Evolutionary conservation across 257 asterid genomes (phyloP), one percentile per base, ranked within the genome.

Genomic region (Coffea eugenioides): DNA sequence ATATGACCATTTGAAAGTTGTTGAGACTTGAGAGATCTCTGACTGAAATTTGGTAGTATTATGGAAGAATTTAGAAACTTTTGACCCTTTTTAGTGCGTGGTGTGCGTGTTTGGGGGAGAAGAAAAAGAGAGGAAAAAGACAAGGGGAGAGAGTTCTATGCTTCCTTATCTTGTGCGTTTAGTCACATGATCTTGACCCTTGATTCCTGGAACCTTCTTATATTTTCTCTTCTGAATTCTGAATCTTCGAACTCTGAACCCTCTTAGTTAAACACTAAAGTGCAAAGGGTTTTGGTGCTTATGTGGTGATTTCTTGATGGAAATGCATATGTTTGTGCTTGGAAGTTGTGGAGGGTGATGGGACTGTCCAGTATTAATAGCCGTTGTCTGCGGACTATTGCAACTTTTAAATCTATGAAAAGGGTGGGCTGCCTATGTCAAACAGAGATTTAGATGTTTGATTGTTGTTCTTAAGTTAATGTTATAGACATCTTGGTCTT

Each of bases 331-430:
- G 23, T 75, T 80, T 78, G 83, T 71, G 87, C 68, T 83, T 77
- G 86, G 88, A 82, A 78, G 77, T 39, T 59, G 80, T 77, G 80
- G 83, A 82, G 70, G 25, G 65, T 84, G 85, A 89, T 86, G 90
- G 90, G 89, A 80, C 91, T 87, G 90, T 73, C 88, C 88, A 90
- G 68, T 88, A 89, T 90, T 89, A 92, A 88, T 90, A 88, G 91
- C 94, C 92, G 92, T 77, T 92, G 97, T 90, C 94, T 88, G 89
- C 95, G 97, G 90, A 78, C 62, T 79, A 21, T 3, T 59, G 78
- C 48, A 62, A 57, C 23, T 43, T 81, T 70, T 77, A 14, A 79
- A 73, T 49, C 36, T 73, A 41, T 46, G 61, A 77, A 79, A 84
- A 52, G 77, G 77, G 81, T 52, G 77, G 71, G 87, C 86, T 84